Conservation (phyloP, 306 rosid genomes). For the Cyamopsis tetragonoloba region DNA sequence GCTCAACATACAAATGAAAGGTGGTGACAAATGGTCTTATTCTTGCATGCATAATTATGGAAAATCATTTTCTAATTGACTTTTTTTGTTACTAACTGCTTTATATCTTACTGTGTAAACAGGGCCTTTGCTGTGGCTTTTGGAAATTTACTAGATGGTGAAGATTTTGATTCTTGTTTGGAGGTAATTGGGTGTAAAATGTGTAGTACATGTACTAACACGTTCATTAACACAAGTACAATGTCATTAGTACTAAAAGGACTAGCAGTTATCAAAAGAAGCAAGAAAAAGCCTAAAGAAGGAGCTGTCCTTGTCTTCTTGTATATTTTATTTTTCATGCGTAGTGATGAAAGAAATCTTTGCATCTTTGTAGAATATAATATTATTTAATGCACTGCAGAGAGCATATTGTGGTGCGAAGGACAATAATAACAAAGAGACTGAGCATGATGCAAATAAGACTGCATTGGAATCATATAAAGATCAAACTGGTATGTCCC, state of each 20-base stretch:
- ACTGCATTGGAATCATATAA: slow-evolving; percentile 27
- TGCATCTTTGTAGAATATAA: slow-evolving; percentile 17
- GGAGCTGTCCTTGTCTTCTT: neutral
- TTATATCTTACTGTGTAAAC: slow-evolving; percentile 26
- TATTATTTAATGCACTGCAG: slow-evolving; percentile 32
- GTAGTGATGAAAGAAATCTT: neutral
- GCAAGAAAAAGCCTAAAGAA: neutral
- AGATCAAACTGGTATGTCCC: slow-evolving; percentile 35
- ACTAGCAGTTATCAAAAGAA: slow-evolving; percentile 8
- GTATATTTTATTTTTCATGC: neutral
- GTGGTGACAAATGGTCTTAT: slow-evolving; percentile 46
- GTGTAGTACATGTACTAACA: slow-evolving; percentile 18
- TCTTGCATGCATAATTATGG: slow-evolving; percentile 1
- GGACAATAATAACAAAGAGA: slow-evolving; percentile 27
- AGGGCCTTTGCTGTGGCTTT: slow-evolving; percentile 52
- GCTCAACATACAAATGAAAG: slow-evolving; percentile 48
- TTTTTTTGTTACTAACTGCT: slow-evolving; percentile 4
- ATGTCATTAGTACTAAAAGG: slow-evolving; percentile 8
- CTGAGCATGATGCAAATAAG: slow-evolving; percentile 25
- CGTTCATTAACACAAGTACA: slow-evolving; percentile 1
- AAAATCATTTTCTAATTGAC: slow-evolving; percentile 16
- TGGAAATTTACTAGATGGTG: slow-evolving; percentile 45
- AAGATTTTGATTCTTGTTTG: slow-evolving; percentile 38
- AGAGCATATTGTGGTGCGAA: slow-evolving; percentile 7
- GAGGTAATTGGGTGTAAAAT: slow-evolving; percentile 46